These are phyloP conservation scores for Metschnikowia dekortorum DNA, from an alignment of 805 yeast species.

Conservation along the genomic window DNA sequence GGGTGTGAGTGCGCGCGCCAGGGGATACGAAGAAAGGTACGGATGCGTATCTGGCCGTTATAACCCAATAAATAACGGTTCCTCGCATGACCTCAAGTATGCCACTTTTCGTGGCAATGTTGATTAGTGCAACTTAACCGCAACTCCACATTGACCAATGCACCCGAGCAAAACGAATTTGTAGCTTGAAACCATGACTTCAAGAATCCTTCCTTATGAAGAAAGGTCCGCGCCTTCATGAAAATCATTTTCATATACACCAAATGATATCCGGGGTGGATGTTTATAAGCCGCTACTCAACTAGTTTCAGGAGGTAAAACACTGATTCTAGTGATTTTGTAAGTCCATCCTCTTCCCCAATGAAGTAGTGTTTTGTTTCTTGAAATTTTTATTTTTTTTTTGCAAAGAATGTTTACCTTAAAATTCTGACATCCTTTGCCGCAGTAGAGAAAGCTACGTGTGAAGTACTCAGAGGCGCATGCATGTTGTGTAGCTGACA, in stretches of 20 bases:
- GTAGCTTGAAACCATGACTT: background rate
- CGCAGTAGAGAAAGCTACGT: background rate
- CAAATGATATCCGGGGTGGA: conserved; percentile 4
- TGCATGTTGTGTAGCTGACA: background rate
- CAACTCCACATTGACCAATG: too few relatives aligned
- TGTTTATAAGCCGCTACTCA: background rate
- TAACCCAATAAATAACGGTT: background rate
- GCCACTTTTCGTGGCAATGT: too few relatives aligned
- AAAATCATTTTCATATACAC: background rate
- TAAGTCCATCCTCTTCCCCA: background rate
- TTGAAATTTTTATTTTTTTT: background rate
- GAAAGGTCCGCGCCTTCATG: background rate
- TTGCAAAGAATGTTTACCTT: background rate
- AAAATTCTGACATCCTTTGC: background rate
- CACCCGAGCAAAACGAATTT: background rate
- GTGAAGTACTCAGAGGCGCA: background rate
- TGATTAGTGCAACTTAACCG: too few relatives aligned
- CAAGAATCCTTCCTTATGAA: background rate
- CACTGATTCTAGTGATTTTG: background rate
- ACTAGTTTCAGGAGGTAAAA: background rate
- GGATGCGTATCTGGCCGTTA: conserved; percentile 4
- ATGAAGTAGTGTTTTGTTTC: background rate
- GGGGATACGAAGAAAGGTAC: conserved; percentile 5
- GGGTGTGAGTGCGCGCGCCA: conserved; percentile 8
- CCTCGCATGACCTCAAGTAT: background rate